phyloP scores from a whole-genome alignment of 192 early-diverging fungal genomes.

The Pilaira anomala region DNA sequence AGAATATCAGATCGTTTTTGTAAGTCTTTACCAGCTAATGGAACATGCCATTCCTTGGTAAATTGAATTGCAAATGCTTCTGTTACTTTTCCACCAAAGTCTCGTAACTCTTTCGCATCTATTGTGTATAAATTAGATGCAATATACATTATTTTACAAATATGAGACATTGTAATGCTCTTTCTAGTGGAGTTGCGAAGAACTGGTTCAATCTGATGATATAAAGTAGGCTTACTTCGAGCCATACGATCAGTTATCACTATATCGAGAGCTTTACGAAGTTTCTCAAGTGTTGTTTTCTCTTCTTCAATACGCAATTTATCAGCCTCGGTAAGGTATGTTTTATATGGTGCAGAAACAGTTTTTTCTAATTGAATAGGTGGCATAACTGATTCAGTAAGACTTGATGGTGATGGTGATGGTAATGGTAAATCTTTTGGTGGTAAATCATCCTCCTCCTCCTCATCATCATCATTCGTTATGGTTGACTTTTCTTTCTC shows the following conservation, averaged over 20 bases:
- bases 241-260: constrained; percentile 11
- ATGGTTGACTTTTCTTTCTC: not conserved
- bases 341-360: constrained; percentile 4
- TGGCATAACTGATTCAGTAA: not conserved
- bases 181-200: constrained; percentile 8
- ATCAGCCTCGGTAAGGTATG: not conserved
- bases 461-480: not conserved
- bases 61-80: constrained; percentile 16
- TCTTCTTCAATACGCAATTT: constrained; percentile 14
- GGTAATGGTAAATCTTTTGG: not conserved
- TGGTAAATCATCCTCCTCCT: not conserved
- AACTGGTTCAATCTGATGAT: constrained; percentile 15
- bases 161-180: constrained; percentile 1
- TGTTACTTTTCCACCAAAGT: constrained; percentile 11
- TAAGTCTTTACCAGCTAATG: constrained; percentile 10
- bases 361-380: not conserved
- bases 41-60: not conserved
- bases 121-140: constrained; percentile 9
- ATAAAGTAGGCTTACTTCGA: constrained; percentile 12
- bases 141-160: constrained; percentile 12
- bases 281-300: constrained; percentile 5
- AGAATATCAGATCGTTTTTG: constrained; percentile 11
- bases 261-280: constrained; percentile 19
- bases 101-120: constrained; percentile 9
- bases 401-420: not conserved